Evolutionary conservation across 306 rosid genomes (phyloP).

Genomic region (Oxytropis ochrocephala): DNA sequence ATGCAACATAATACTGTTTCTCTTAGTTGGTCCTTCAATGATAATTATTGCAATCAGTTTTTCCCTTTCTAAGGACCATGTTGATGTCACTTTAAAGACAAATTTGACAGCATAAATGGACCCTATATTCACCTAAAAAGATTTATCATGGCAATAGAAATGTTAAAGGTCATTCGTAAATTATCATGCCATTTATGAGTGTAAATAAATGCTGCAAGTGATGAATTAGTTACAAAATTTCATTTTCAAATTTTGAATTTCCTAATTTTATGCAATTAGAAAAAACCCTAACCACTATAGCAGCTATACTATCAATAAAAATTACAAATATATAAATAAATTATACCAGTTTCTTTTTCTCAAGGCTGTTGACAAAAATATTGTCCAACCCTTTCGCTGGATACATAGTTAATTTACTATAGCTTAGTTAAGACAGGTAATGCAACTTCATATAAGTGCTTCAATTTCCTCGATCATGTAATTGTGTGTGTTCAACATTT

Average conservation of each 20-base stretch:
- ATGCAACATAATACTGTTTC: not conserved
- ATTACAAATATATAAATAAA: not conserved
- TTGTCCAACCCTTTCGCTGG: not conserved
- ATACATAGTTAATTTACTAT: not conserved
- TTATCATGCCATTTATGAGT: not conserved
- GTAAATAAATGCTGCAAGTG: not conserved
- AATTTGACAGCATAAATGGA: not conserved
- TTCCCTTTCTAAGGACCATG: not conserved
- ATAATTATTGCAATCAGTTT: not conserved
- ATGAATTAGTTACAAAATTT: not conserved
- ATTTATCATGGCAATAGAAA: not conserved
- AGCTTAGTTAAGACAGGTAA: conserved; percentile 2
- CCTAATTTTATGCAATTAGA: not conserved
- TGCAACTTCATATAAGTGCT: conserved; percentile 2
- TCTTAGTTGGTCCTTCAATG: conserved; percentile 2
- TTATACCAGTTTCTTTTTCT: not conserved
- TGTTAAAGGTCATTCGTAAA: not conserved
- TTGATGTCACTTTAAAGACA: not conserved
- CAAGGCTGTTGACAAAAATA: not conserved
- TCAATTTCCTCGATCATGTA: conserved; percentile 1
- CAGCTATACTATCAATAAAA: not conserved
- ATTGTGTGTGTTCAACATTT: conserved; percentile 1
- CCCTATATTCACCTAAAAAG: not conserved
- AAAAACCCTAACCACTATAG: not conserved
- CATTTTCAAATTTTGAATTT: not conserved